phyloP scores from a whole-genome alignment of 148 eudicot species.

The Tetragonia tetragonoides region DNA sequence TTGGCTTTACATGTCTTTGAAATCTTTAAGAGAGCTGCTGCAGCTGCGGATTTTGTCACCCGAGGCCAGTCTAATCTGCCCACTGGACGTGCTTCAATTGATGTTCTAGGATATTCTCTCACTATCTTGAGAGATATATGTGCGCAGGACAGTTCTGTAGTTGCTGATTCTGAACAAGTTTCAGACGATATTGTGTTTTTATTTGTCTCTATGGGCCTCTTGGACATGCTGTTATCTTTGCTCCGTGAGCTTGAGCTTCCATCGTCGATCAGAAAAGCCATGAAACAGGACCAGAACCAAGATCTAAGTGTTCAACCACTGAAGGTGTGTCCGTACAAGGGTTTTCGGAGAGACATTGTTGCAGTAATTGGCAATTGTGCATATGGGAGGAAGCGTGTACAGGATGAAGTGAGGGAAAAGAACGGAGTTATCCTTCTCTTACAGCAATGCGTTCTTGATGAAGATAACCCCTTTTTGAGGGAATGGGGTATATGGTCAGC shows the following conservation, averaged over 20 bases:
- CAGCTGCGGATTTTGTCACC: constrained; percentile 34
- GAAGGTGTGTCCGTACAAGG: constrained; percentile 73
- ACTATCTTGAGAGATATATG: constrained; percentile 69
- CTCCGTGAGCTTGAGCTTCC: constrained; percentile 82
- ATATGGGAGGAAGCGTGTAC: constrained; percentile 55
- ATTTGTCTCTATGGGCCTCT: constrained; percentile 51
- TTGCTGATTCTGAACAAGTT: constrained; percentile 15
- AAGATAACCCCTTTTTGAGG: constrained; percentile 81
- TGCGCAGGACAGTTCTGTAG: constrained; percentile 37
- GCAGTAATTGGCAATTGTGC: constrained; percentile 75
- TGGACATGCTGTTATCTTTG: constrained; percentile 60
- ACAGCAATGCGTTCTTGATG: constrained; percentile 84
- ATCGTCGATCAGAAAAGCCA: constrained; percentile 58
- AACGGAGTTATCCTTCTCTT: constrained; percentile 59
- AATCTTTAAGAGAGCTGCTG: constrained; percentile 45
- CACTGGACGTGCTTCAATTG: constrained; percentile 46
- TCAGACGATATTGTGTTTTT: constrained; percentile 33
- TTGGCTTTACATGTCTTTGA: constrained; percentile 47
- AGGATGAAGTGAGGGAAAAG: constrained; percentile 68
- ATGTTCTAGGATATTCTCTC: constrained; percentile 74
- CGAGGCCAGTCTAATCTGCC: constrained; percentile 50
- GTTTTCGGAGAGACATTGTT: constrained; percentile 76
- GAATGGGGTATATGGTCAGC: constrained; percentile 89
- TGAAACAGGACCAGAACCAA: constrained; percentile 31
- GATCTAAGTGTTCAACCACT: constrained; percentile 22